phyloP scores from a whole-genome alignment of 164 flowering plant species.

The Dillenia turbinata region DNA sequence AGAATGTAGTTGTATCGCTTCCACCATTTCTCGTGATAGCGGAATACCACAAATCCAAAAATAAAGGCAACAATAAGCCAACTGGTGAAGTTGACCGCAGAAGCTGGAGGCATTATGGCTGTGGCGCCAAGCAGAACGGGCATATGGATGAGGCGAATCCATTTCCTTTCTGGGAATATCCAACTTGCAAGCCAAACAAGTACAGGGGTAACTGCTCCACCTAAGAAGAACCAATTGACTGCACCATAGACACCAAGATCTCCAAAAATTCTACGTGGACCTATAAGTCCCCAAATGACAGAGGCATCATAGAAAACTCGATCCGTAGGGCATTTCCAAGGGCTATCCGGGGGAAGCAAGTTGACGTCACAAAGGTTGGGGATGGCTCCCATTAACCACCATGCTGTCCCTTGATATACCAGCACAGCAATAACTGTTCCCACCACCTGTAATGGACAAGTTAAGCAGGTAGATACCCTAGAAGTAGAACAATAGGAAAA shows the following conservation, averaged over 20 bases:
- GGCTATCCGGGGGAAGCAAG: neutral
- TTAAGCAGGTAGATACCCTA: too few species aligned
- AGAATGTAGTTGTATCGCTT: slow-evolving; percentile 24
- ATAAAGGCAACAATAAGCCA: slow-evolving; percentile 22
- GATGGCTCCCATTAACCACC: slow-evolving; percentile 24
- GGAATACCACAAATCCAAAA: slow-evolving; percentile 17
- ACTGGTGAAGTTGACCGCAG: slow-evolving; percentile 23
- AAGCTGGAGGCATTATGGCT: slow-evolving; percentile 24
- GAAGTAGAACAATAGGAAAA: neutral
- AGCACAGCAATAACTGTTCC: slow-evolving; percentile 16
- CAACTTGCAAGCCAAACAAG: slow-evolving; percentile 18
- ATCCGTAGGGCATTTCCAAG: slow-evolving; percentile 27
- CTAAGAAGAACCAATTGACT: slow-evolving; percentile 23
- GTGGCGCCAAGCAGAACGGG: slow-evolving; percentile 24
- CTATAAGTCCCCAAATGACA: slow-evolving; percentile 25
- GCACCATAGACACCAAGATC: slow-evolving; percentile 14
- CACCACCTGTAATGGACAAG: slow-evolving; percentile 10
- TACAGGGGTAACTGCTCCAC: slow-evolving; percentile 23
- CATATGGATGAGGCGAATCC: slow-evolving; percentile 27
- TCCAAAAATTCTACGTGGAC: slow-evolving; percentile 22
- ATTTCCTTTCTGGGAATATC: slow-evolving; percentile 17
- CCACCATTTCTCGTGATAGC: slow-evolving; percentile 21
- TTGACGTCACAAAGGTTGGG: slow-evolving; percentile 18
- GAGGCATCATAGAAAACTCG: slow-evolving; percentile 27
- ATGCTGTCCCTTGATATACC: slow-evolving; percentile 19